phyloP scores from a whole-genome alignment of 2,329 filamentous ascomycete genomes.

The Colletotrichum sp. region DNA sequence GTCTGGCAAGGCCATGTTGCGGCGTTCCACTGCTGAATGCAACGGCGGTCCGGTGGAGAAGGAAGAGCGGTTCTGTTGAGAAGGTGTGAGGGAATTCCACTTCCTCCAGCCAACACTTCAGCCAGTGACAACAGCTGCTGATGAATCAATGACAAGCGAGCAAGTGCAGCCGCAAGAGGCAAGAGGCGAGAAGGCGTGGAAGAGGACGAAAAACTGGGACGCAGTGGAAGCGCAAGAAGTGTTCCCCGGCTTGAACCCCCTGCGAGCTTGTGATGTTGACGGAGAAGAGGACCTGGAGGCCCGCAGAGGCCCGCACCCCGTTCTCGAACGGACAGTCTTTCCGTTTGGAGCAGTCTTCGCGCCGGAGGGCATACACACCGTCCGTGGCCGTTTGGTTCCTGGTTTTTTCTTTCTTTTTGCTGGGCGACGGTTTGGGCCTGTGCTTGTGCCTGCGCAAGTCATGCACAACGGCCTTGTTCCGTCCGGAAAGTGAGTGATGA shows the following conservation, averaged over 20 bases:
- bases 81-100: constrained; percentile 17
- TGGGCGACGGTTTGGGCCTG: not conserved
- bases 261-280: not conserved
- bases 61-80: not conserved
- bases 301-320: not conserved
- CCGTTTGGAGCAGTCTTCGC: constrained; percentile 1
- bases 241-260: not conserved
- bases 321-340: not conserved
- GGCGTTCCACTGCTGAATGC: not conserved
- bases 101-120: not conserved
- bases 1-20: not conserved
- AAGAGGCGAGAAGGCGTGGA: not conserved
- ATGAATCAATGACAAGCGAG: not conserved
- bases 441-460: not conserved
- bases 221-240: not conserved
- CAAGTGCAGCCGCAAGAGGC: not conserved
- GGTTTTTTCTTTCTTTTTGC: not conserved
- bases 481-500: constrained; percentile 1
- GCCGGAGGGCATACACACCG: not conserved
- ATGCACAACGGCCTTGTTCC: not conserved
- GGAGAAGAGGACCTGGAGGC: not conserved
- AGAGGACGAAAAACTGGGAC: not conserved
- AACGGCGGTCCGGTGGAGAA: not conserved
- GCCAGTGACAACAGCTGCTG: not conserved
- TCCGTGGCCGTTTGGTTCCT: not conserved